A percentile compares a stretch with the other conserved stretches of the same genome.
Evolutionary conservation across 768 basidiomycete genomes (phyloP).

Genomic region (Serendipita vermifera): DNA sequence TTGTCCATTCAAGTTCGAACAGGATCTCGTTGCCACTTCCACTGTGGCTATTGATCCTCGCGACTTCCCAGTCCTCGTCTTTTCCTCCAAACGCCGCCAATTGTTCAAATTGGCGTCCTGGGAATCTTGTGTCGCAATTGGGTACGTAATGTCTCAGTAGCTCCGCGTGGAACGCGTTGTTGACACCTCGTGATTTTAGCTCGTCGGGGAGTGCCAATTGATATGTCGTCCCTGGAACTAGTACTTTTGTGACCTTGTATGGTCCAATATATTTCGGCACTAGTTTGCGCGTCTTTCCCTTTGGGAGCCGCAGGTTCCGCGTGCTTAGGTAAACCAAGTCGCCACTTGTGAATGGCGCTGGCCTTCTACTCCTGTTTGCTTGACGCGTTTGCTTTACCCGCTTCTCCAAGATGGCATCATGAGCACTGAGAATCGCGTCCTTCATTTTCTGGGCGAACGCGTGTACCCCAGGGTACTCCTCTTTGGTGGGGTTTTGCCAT

Average conservation of each 20-base stretch:
- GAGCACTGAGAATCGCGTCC: constrained; percentile 21
- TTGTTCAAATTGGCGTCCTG: constrained; percentile 12
- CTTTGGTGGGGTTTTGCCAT: neutral
- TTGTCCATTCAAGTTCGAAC: constrained; percentile 26
- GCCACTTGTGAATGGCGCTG: constrained; percentile 17
- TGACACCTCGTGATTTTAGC: constrained; percentile 20
- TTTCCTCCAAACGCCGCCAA: neutral
- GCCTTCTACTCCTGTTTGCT: constrained; percentile 19
- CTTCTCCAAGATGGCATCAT: constrained; percentile 23
- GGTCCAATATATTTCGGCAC: constrained; percentile 22
- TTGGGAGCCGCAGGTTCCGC: constrained; percentile 22
- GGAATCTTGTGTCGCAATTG: constrained; percentile 28
- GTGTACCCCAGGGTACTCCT: constrained; percentile 24
- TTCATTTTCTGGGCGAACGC: constrained; percentile 22
- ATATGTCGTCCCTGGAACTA: constrained; percentile 19
- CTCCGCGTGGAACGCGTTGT: constrained; percentile 27
- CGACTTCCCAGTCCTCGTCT: constrained; percentile 20
- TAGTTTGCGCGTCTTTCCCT: constrained; percentile 20
- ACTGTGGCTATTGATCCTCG: constrained; percentile 19
- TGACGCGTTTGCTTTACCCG: constrained; percentile 25
- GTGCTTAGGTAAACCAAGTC: constrained; percentile 23
- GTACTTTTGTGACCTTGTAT: constrained; percentile 2
- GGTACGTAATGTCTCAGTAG: constrained; percentile 22
- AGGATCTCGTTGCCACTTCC: constrained; percentile 19
- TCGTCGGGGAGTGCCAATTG: constrained; percentile 23